Evolutionary conservation across 768 basidiomycete genomes (phyloP), one percentile per base, ranked within the genome.

Genomic region (Collybia sordida): DNA sequence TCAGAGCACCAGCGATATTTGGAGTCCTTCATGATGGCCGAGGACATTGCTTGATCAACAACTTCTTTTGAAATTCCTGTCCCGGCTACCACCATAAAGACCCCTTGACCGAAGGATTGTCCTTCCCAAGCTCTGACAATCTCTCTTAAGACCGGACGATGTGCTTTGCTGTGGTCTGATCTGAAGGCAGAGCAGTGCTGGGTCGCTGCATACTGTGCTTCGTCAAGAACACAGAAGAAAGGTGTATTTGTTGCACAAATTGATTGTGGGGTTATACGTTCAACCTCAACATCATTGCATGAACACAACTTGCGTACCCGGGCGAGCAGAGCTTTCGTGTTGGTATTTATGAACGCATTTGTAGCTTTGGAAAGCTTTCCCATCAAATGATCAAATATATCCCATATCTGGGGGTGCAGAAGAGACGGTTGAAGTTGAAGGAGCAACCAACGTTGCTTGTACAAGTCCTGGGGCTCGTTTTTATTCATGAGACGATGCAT

Each of bases 1-100:
- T 74, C 73, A 0, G 71, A 74, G 52, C 71, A 74, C 72, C 71
- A 72, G 4, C 74, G 70, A 49, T 77, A 75, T 18, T 62, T 61
- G 0, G 73, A 73, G 25, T 73, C 73, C 51, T 77, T 77, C 73
- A 77, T 75, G 42, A 75, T 69, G 1, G 72, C 74, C 5, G 71
- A 73, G 2, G 73, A 67, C 72, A 76, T 73, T 0, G 73, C 72
- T 46, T 70, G 70, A 50, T 74, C 71, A 6, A 77, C 72, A 12
- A 71, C 67, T 45, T 72, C 69, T 56, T 75, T 75, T 11, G 73
- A 74, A 14, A 77, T 72, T 1, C 73, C 74, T 3, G 74, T 77
- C 4, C 75, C 75, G 2, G 73, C 72, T 4, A 77, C 67, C 7
- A 74, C 67, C 67, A 77, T 70, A 45, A 71, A 72, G 8, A 77